A percentile compares a stretch with the other conserved stretches of the same genome.
phyloP scores from a whole-genome alignment of 2,329 filamentous ascomycete genomes.

The Fusarium longipes region DNA sequence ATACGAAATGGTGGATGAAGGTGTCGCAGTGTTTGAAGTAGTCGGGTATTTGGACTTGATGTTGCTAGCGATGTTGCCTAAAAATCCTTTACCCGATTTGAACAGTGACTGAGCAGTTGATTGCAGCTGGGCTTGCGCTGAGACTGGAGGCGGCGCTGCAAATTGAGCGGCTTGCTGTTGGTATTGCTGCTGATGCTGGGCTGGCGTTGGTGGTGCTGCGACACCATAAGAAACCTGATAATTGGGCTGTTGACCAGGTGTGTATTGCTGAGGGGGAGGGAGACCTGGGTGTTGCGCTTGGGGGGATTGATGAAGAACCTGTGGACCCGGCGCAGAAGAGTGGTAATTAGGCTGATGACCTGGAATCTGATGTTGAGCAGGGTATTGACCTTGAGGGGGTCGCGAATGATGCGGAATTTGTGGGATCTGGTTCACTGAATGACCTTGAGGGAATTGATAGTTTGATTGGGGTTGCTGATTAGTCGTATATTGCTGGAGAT shows the following conservation, averaged over 20 bases:
- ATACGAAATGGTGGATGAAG: not conserved
- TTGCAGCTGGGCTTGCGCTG: not conserved
- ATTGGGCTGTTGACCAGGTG: not conserved
- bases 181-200: slow-evolving; percentile 15
- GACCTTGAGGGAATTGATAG: not conserved
- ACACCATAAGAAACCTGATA: slow-evolving; percentile 24
- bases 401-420: not conserved
- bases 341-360: not conserved
- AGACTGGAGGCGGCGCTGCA: slow-evolving; percentile 1
- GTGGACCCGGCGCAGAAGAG: not conserved
- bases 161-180: slow-evolving; percentile 29
- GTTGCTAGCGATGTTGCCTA: slow-evolving; percentile 28
- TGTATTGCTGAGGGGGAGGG: slow-evolving; percentile 15
- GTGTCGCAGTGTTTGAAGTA: not conserved
- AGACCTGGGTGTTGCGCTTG: not conserved
- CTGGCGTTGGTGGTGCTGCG: slow-evolving; percentile 5
- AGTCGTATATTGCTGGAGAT: not conserved
- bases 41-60: slow-evolving; percentile 33
- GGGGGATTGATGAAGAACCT: not conserved
- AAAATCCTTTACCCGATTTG: slow-evolving; percentile 19
- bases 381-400: not conserved
- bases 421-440: not conserved
- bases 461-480: not conserved
- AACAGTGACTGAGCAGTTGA: slow-evolving; percentile 24
- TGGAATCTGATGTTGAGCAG: not conserved